phyloP scores from a whole-genome alignment of 129 eudicot species.

The carrot (Daucus carota) region DH1_v3.0 NC_030387.2:26678001-26678500 shows the following conservation, averaged over 20 bases:
- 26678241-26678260: slow-evolving; percentile 14
- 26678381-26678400: neutral
- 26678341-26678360: neutral
- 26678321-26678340: neutral
- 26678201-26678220: slow-evolving; percentile 8
- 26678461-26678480: neutral
- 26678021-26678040: slow-evolving; percentile 75
- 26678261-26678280: slow-evolving; percentile 58
- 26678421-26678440: neutral
- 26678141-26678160: neutral
- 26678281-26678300: slow-evolving; percentile 73
- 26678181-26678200: slow-evolving; percentile 16
- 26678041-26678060: slow-evolving; percentile 40
- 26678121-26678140: neutral
- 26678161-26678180: neutral
- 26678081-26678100: slow-evolving; percentile 70
- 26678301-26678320: slow-evolving; percentile 32
- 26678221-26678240: slow-evolving; percentile 20
- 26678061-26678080: slow-evolving; percentile 50
- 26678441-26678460: neutral
- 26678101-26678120: slow-evolving; percentile 21
- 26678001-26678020: slow-evolving; percentile 24
- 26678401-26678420: neutral
- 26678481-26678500: neutral
- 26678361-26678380: neutral